Evolutionary conservation across 805 yeast genomes (phyloP).

Genomic region (Candida methanosorbosa): DNA sequence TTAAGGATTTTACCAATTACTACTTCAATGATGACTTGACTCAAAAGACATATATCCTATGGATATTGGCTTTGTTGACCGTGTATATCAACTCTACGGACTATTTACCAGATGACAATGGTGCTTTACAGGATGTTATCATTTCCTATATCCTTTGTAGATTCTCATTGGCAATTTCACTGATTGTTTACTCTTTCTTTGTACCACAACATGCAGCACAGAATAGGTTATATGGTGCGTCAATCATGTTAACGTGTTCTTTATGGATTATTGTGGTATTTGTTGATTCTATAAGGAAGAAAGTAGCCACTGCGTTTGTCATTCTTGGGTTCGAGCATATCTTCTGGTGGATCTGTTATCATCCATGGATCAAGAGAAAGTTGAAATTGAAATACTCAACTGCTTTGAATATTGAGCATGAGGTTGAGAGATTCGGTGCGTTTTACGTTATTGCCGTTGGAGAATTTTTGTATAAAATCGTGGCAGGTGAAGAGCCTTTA

Average conservation of each 20-base stretch:
- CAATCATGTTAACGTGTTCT: constrained; percentile 25
- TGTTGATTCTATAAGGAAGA: constrained; percentile 34
- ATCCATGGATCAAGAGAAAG: constrained; percentile 37
- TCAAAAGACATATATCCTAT: constrained; percentile 42
- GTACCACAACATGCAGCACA: constrained; percentile 45
- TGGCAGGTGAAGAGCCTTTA: constrained; percentile 35
- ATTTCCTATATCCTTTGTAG: constrained; percentile 42
- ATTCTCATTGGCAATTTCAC: constrained; percentile 25
- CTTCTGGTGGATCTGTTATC: constrained; percentile 29
- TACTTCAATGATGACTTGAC: constrained; percentile 52
- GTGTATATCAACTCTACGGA: constrained; percentile 42
- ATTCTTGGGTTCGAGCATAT: constrained; percentile 33
- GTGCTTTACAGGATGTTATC: too few species aligned
- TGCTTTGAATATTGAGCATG: constrained; percentile 59
- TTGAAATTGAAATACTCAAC: constrained; percentile 40
- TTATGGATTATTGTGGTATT: constrained; percentile 48
- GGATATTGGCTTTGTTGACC: constrained; percentile 43
- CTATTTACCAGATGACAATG: constrained; percentile 28
- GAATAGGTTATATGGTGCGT: constrained; percentile 29
- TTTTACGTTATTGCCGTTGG: constrained; percentile 60
- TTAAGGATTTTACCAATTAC: constrained; percentile 55
- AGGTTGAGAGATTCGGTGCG: constrained; percentile 50
- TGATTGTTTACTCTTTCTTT: constrained; percentile 33
- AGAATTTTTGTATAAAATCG: constrained; percentile 48
- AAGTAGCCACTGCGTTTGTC: constrained; percentile 35